phyloP scores from a whole-genome alignment of 2,329 filamentous ascomycete species.

The Paradendryphiella salina region DNA sequence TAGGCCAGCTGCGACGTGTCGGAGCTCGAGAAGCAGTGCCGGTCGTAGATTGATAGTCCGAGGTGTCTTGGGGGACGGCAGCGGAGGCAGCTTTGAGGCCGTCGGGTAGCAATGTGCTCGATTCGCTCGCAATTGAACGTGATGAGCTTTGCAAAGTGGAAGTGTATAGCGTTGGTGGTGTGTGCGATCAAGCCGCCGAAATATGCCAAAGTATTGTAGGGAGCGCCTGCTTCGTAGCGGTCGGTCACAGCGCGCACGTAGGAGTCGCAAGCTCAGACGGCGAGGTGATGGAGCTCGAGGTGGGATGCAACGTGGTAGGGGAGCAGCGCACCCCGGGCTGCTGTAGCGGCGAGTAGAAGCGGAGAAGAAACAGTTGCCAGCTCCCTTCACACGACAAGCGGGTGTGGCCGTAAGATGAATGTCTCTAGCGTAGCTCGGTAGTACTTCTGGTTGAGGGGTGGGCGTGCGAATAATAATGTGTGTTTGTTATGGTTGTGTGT shows the following conservation, averaged over 20 bases:
- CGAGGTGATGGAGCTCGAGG: slow-evolving; percentile 21
- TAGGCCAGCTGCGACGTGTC: slow-evolving; percentile 12
- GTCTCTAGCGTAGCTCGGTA: slow-evolving; percentile 4
- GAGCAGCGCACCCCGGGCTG: slow-evolving; percentile 30
- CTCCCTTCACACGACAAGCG: slow-evolving; percentile 5
- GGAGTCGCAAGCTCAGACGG: slow-evolving; percentile 7
- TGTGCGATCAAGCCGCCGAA: slow-evolving; percentile 7
- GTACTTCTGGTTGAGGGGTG: slow-evolving; percentile 5
- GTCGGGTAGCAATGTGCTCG: slow-evolving; percentile 19
- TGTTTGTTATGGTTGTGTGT: slow-evolving; percentile 31
- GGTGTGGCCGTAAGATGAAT: slow-evolving; percentile 12
- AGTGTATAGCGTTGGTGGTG: slow-evolving; percentile 19
- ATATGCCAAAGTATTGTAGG: neutral
- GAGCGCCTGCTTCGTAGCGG: neutral
- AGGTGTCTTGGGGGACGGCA: slow-evolving; percentile 14
- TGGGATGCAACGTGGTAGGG: slow-evolving; percentile 33
- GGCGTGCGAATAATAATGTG: slow-evolving; percentile 21
- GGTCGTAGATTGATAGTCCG: slow-evolving; percentile 8
- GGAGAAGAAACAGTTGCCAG: slow-evolving; percentile 29
- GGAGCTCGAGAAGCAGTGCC: slow-evolving; percentile 1
- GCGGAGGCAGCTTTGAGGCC: slow-evolving; percentile 22
- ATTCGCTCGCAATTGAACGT: slow-evolving; percentile 24
- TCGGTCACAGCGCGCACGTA: slow-evolving; percentile 3
- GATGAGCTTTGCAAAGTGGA: slow-evolving; percentile 14
- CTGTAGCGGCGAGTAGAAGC: slow-evolving; percentile 34